Evolutionary conservation across 768 basidiomycete genomes (phyloP).

Genomic region (Phylloporus sp.): DNA sequence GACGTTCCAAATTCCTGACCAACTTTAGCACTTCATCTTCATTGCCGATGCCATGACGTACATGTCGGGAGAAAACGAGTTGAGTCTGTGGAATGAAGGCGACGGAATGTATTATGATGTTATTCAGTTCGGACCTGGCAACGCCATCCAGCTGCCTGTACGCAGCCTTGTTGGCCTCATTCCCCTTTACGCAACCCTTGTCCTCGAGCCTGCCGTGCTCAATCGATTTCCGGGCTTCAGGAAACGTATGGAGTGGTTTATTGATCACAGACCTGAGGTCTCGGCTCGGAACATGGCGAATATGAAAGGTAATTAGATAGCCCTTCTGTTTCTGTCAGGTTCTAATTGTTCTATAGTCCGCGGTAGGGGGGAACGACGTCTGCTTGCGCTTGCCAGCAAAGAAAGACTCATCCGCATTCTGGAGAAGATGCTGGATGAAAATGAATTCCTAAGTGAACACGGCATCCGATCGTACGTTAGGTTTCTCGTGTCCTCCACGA

Average conservation of each 20-base stretch:
- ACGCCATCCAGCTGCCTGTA: slow-evolving; percentile 88
- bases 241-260: slow-evolving; percentile 98
- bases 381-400: slow-evolving; percentile 88
- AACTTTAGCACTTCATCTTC: slow-evolving; percentile 85
- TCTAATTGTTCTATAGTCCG: slow-evolving; percentile 26
- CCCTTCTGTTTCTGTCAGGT: neutral
- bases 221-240: slow-evolving; percentile 97
- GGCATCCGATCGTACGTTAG: slow-evolving; percentile 87
- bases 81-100: slow-evolving; percentile 90
- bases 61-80: slow-evolving; percentile 69
- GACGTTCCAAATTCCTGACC: slow-evolving; percentile 13
- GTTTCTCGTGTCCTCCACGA: neutral
- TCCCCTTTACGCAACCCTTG: slow-evolving; percentile 91
- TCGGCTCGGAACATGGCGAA: slow-evolving; percentile 93
- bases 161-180: slow-evolving; percentile 97
- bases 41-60: slow-evolving; percentile 99
- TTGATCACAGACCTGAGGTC: slow-evolving; percentile 86
- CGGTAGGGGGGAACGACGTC: slow-evolving; percentile 81
- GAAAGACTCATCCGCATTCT: slow-evolving; percentile 85
- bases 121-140: slow-evolving; percentile 78
- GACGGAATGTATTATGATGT: slow-evolving; percentile 99
- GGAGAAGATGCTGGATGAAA: slow-evolving; percentile 96
- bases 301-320: slow-evolving; percentile 64
- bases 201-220: slow-evolving; percentile 84
- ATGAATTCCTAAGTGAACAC: slow-evolving; percentile 93